Percentiles rank a stretch among this genome's conserved stretches.
Conservation (phyloP, 768 basidiomycete species). For the Pisolithus microcarpus region DNA sequence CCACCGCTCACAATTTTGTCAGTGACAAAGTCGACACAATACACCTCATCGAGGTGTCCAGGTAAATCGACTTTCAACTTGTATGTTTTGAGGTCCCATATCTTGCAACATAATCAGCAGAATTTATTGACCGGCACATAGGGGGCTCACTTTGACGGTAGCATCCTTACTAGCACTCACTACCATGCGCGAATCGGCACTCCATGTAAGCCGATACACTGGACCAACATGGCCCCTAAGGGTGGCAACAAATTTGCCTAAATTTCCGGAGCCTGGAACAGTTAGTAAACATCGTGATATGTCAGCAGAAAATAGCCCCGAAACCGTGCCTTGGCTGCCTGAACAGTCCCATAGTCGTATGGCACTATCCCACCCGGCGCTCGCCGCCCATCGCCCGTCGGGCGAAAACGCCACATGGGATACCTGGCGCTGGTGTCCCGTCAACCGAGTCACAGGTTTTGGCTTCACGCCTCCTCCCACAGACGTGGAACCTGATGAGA, state of each 20-base stretch:
- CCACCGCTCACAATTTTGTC: constrained; percentile 99
- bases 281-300: background rate
- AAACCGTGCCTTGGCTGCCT: constrained; percentile 36
- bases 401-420: constrained; percentile 93
- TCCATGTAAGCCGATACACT: constrained; percentile 94
- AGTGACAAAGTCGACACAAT: constrained; percentile 98
- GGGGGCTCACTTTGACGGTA: constrained; percentile 73
- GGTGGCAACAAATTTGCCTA: constrained; percentile 84
- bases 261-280: constrained; percentile 35
- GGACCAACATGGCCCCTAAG: constrained; percentile 89
- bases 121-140: background rate
- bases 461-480: constrained; percentile 37
- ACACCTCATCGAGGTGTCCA: constrained; percentile 96
- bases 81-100: constrained; percentile 95
- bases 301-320: background rate
- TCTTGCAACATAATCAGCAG: constrained; percentile 37
- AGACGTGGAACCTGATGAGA: constrained; percentile 38
- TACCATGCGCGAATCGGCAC: constrained; percentile 84
- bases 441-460: constrained; percentile 72
- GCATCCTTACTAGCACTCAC: constrained; percentile 95
- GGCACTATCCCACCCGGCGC: constrained; percentile 84
- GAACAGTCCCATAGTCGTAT: constrained; percentile 86
- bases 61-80: constrained; percentile 93
- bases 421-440: constrained; percentile 93
- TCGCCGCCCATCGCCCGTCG: constrained; percentile 87